Evolutionary conservation across 2,329 filamentous ascomycete species (phyloP).

Genomic region (Colletotrichum viniferum): DNA sequence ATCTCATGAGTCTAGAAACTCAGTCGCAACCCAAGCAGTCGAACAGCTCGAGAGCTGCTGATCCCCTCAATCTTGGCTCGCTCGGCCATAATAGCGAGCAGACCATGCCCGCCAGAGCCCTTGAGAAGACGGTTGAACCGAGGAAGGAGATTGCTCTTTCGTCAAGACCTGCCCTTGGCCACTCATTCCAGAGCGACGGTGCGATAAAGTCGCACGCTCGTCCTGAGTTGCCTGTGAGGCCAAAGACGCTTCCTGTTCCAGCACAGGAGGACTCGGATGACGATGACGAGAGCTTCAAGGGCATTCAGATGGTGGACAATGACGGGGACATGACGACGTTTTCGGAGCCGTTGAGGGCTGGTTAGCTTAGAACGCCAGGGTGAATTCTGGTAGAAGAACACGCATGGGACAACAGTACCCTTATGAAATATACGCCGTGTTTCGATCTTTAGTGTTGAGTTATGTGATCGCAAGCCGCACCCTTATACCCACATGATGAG

Average conservation of each 20-base stretch:
- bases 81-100: neutral
- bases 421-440: neutral
- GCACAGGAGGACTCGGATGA: neutral
- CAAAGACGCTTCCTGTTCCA: slow-evolving; percentile 2
- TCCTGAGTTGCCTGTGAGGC: slow-evolving; percentile 1
- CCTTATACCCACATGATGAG: neutral
- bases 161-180: neutral
- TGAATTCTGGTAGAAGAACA: neutral
- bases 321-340: slow-evolving; percentile 18
- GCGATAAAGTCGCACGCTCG: neutral
- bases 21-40: neutral
- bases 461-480: neutral
- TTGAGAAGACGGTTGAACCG: neutral
- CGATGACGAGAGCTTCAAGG: slow-evolving; percentile 39
- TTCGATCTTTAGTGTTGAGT: neutral
- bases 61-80: neutral
- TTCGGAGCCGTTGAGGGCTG: slow-evolving; percentile 1
- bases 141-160: neutral
- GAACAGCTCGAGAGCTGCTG: neutral
- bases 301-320: slow-evolving; percentile 43
- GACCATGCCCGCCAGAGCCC: neutral
- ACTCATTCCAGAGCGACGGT: slow-evolving; percentile 9
- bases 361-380: neutral
- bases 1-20: neutral
- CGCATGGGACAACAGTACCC: neutral